Evolutionary conservation across 305 asterid genomes (phyloP), one percentile per base, ranked within the genome.

Genomic region (Fraxinus angustifolia): DNA sequence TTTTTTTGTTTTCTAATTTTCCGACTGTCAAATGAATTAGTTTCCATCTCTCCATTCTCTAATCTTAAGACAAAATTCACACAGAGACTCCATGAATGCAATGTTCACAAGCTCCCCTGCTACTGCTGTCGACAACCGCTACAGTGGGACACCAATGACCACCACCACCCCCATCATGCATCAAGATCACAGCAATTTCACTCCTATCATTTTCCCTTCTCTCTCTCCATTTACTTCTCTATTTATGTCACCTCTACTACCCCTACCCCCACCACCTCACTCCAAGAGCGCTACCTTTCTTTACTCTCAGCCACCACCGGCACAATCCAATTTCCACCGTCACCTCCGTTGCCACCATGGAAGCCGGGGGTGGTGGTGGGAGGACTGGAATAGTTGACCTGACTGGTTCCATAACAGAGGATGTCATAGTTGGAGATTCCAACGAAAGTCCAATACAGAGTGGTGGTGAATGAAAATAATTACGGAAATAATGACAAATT

Each of bases 351-450:
- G 74, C 77, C 77, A 60, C 28, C 40, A 42, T 65, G 30, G 83
- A 19, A 3, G 73, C 21, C 45, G 62, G 34, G 42, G 82, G 84
- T 28, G 82, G 73, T 82, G 80, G 28, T 89, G 83, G 93, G 88
- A 82, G 94, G 79, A 88, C 92, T 6, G 94, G 96, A 86, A 92
- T 92, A 40, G 71, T 90, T 77, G 88, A 92, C 75, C 91, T 89
- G 85, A 84, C 84, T 38, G 92, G 94, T 4, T 26, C 85, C 36
- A 92, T 92, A 94, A 86, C 88, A 0, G 89, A 83, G 53, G 91
- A 89, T 77, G 91, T 92, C 35, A 8, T 87, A 2, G 87, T 92
- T 34, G 96, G 96, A 76, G 92, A 88, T 17, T 90, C 86, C 58
- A 92, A 92, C 60, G 91, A 87, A 67, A 77, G 74, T 75, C 60